phyloP scores from a whole-genome alignment of 208 protist genomes.

The Leishmania tarentolae region DNA sequence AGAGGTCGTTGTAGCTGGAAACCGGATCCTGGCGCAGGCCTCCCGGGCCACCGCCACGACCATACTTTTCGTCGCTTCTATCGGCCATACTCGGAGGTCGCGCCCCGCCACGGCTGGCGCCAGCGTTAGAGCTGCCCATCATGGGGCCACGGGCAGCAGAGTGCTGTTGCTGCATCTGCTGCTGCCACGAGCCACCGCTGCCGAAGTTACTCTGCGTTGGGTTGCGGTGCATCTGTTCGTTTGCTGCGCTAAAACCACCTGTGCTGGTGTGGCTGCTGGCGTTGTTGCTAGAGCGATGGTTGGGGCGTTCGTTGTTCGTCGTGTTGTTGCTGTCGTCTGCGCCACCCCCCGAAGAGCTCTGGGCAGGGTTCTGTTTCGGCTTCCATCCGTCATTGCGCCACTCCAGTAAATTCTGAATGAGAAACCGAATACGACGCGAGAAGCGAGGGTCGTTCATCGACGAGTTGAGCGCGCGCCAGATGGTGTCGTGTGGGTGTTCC shows the following conservation, averaged over 20 bases:
- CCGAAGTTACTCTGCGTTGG: conserved; percentile 26
- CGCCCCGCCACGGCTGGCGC: conserved; percentile 33
- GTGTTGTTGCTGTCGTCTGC: conserved; percentile 27
- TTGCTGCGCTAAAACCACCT: conserved; percentile 21
- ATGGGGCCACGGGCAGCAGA: conserved; percentile 8
- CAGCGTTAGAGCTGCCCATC: conserved; percentile 18
- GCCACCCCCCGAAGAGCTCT: conserved; percentile 33
- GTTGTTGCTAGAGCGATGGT: conserved; percentile 15
- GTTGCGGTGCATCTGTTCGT: conserved; percentile 27
- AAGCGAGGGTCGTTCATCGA: conserved; percentile 51
- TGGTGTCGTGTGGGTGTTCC: conserved; percentile 33
- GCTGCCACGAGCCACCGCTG: conserved; percentile 24
- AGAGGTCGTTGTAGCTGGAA: conserved; percentile 52
- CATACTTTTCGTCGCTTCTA: conserved; percentile 27
- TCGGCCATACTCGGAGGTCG: conserved; percentile 35
- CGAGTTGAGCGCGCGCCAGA: conserved; percentile 62
- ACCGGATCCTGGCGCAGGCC: conserved; percentile 38
- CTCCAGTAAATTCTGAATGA: conserved; percentile 86
- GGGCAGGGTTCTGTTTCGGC: conserved; percentile 39
- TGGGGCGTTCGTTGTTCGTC: conserved; percentile 15
- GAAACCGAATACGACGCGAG: conserved; percentile 82
- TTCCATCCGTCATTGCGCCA: conserved; percentile 71
- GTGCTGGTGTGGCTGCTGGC: conserved; percentile 2
- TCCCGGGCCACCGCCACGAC: conserved; percentile 21
- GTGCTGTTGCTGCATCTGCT: conserved; percentile 38